Base-by-base conservation (phyloP, 75 land plant species). In the Larix kaempferi region DNA sequence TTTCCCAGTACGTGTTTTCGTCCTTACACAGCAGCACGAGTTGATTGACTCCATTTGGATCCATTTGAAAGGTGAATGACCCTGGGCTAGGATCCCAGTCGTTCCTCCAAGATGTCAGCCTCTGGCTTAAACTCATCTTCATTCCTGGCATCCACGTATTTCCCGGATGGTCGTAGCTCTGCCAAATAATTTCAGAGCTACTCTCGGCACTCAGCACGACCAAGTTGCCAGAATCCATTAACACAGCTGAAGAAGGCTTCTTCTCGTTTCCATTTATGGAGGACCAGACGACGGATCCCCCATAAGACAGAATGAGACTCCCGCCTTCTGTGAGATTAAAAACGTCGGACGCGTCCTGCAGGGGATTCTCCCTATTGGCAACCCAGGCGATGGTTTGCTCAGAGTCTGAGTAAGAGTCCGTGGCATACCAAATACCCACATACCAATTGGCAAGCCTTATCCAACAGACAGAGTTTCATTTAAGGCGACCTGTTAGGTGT, bases 341-440 rank as follows among this genome's bases (percentile, higher is more conserved):
- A 16, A 17, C 49, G n/a, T 27, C 72, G 10, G 76, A 23, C 0
- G 17, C 56, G 11, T 74, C 77, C 5, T 52, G 3, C 17, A 78
- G 37, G 8, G 84, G 78, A 7, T 25, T 26, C 1, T 78, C 76
- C 57, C 86, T 67, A 72, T 85, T 85, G 12, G 84, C 86, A 5
- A 85, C 74, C 87, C 87, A 86, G 6, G 79, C 74, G 10, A 71
- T 71, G 21, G 57, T 79, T 4, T 75, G 4, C 6, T 3, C 1
- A 1, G 59, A 25, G 35, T 52, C 5, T n/a, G n/a, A n/a, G n/a
- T n/a, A n/a, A 1, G 79, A 21, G 19, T 76, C 64, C 1, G 57
- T 81, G 14, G 74, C 74, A 80, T 86, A 88, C 87, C 86, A 88
- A 19, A 88, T 82, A 35, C 87, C 90, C 23, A 91, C 25, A 77